phyloP scores from a whole-genome alignment of 2,329 filamentous ascomycete genomes.

The Colletotrichum truncatum region DNA sequence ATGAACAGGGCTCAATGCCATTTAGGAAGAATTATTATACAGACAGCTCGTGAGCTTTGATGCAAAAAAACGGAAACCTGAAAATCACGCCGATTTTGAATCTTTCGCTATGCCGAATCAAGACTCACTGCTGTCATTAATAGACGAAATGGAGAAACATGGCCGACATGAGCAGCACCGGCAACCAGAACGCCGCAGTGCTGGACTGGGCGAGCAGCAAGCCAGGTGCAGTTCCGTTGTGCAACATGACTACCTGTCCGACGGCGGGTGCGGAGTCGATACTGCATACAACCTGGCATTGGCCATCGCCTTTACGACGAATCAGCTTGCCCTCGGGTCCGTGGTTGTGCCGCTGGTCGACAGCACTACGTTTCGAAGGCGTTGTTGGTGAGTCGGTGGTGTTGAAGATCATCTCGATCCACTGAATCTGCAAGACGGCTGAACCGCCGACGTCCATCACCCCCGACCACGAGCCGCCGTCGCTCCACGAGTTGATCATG shows the following conservation, averaged over 20 bases:
- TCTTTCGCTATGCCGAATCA: slow-evolving; percentile 9
- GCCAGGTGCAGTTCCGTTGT: slow-evolving; percentile 30
- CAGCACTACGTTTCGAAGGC: slow-evolving; percentile 1
- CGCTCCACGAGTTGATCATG: slow-evolving; percentile 69
- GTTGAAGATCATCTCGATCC: slow-evolving; percentile 70
- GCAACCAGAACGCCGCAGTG: slow-evolving; percentile 30
- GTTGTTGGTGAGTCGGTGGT: slow-evolving; percentile 37
- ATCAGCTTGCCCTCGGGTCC: slow-evolving; percentile 13
- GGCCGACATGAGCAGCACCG: slow-evolving; percentile 20
- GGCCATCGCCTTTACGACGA: slow-evolving; percentile 18
- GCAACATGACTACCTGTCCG: slow-evolving; percentile 50
- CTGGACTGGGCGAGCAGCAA: slow-evolving; percentile 32
- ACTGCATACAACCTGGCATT: slow-evolving; percentile 42
- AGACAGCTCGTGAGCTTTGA: too few relatives aligned
- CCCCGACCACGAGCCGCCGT: slow-evolving; percentile 68
- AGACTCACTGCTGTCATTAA: not conserved
- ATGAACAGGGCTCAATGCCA: not conserved
- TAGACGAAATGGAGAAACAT: slow-evolving; percentile 38
- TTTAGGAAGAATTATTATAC: too few relatives aligned
- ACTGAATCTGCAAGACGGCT: slow-evolving; percentile 68
- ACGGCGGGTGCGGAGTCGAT: slow-evolving; percentile 44
- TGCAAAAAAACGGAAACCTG: too few relatives aligned
- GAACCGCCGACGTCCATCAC: slow-evolving; percentile 61
- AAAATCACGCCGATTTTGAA: too few relatives aligned
- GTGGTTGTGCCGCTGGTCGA: not conserved